phyloP scores from a whole-genome alignment of 192 early-diverging fungal genomes.

The Dispira simplex region DNA sequence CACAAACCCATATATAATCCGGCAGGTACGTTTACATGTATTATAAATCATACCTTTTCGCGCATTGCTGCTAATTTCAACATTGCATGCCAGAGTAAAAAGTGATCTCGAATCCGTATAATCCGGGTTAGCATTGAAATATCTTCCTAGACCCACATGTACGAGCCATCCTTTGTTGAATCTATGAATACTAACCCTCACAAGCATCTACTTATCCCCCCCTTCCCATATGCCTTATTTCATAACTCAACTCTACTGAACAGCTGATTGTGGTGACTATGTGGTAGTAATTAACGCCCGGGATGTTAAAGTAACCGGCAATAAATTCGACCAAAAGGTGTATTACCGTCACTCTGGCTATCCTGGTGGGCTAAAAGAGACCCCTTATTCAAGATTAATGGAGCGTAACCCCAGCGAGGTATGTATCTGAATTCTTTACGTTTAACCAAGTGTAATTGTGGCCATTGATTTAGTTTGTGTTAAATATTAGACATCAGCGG shows the following conservation, averaged over 20 bases:
- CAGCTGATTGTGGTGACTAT: conserved; percentile 89
- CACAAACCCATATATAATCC: conserved; percentile 90
- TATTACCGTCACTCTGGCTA: conserved; percentile 79
- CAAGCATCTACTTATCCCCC: no score
- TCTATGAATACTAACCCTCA: no score
- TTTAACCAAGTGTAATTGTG: no score
- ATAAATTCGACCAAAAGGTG: conserved; percentile 70
- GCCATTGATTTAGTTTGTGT: no score
- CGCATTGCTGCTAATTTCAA: no score
- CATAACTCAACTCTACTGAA: neutral
- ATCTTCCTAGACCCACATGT: no score
- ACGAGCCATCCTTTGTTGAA: no score
- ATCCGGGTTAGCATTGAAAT: no score
- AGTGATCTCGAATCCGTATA: no score
- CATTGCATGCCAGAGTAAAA: no score
- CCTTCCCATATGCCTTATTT: no score
- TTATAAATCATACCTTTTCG: neutral
- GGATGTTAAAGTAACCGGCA: conserved; percentile 61
- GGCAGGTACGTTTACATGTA: conserved; percentile 35
- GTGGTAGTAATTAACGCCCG: conserved; percentile 90
- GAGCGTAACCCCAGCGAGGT: conserved; percentile 63
- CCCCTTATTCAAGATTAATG: conserved; percentile 53
- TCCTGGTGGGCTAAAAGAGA: conserved; percentile 73
- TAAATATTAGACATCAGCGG: no score
- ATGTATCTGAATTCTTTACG: conserved; percentile 2